phyloP scores from a whole-genome alignment of 108 stramenopile genomes.

The Hondaea fermentalgiana region DNA sequence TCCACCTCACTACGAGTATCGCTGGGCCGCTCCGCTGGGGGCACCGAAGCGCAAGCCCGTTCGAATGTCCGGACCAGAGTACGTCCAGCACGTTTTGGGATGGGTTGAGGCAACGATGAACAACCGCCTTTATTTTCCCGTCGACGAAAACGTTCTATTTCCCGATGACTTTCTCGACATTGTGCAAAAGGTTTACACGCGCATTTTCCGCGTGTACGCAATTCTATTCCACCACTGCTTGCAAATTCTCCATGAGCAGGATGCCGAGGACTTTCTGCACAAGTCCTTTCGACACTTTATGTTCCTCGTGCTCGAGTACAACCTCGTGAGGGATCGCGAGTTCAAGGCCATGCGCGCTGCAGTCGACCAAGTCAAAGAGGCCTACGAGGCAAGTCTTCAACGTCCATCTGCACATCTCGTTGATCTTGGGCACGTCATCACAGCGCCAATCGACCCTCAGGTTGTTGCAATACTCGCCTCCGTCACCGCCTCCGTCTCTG shows the following conservation, averaged over 20 bases:
- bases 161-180: neutral
- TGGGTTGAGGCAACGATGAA: neutral
- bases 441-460: neutral
- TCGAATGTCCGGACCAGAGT: neutral
- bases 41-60: neutral
- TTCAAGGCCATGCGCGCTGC: neutral
- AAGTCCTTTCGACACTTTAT: neutral
- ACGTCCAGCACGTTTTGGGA: neutral
- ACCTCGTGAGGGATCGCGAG: neutral
- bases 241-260: neutral
- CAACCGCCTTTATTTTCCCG: neutral
- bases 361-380: neutral
- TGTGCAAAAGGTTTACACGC: neutral
- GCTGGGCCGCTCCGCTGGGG: neutral
- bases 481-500: neutral
- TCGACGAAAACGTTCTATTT: neutral
- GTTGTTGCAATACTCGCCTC: neutral
- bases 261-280: neutral
- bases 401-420: neutral
- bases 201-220: neutral
- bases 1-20: neutral
- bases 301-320: slow-evolving; percentile 1
- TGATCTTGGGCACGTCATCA: neutral
- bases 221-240: neutral
- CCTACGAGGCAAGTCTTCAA: neutral